Conservation (phyloP, 805 yeast genomes). For the Kluyveromyces wickerhamii region DNA sequence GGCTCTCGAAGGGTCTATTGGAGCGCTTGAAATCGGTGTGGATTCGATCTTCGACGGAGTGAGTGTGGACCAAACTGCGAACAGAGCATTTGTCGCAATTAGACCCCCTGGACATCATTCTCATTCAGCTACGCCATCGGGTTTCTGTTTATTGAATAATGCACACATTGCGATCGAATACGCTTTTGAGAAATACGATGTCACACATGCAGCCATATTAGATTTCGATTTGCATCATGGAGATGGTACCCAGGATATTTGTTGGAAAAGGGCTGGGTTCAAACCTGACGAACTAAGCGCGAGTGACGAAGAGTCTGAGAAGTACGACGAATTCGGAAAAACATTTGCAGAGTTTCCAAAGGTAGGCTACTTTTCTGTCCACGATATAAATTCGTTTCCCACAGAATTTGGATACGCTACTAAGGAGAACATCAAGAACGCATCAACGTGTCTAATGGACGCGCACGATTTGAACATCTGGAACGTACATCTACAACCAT, state of each 20-base stretch:
- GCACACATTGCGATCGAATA: slow-evolving; percentile 77
- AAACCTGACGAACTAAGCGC: slow-evolving; percentile 20
- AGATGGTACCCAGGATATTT: slow-evolving; percentile 80
- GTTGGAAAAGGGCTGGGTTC: slow-evolving; percentile 61
- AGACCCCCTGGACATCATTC: slow-evolving; percentile 88
- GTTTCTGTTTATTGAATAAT: slow-evolving; percentile 74
- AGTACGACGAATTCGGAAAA: slow-evolving; percentile 41
- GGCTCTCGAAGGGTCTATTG: slow-evolving; percentile 71
- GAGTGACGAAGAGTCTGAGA: slow-evolving; percentile 23
- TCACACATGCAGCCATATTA: slow-evolving; percentile 73
- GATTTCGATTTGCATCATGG: slow-evolving; percentile 87
- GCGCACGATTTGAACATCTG: slow-evolving; percentile 74
- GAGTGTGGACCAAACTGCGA: slow-evolving; percentile 29
- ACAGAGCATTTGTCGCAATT: slow-evolving; percentile 55
- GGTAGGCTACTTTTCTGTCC: slow-evolving; percentile 76
- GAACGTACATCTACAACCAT: slow-evolving; percentile 74
- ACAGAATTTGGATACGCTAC: slow-evolving; percentile 74
- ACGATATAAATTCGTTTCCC: slow-evolving; percentile 81
- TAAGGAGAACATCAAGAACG: slow-evolving; percentile 60
- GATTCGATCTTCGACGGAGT: slow-evolving; percentile 41
- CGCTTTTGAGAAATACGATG: slow-evolving; percentile 51
- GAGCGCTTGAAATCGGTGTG: slow-evolving; percentile 64
- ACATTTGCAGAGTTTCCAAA: slow-evolving; percentile 39
- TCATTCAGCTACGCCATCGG: slow-evolving; percentile 76
- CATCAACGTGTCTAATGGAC: slow-evolving; percentile 65